Percentiles rank a stretch among this genome's conserved stretches.
Conservation (phyloP, 2,329 filamentous ascomycete species). For the Neurospora crassa region DNA sequence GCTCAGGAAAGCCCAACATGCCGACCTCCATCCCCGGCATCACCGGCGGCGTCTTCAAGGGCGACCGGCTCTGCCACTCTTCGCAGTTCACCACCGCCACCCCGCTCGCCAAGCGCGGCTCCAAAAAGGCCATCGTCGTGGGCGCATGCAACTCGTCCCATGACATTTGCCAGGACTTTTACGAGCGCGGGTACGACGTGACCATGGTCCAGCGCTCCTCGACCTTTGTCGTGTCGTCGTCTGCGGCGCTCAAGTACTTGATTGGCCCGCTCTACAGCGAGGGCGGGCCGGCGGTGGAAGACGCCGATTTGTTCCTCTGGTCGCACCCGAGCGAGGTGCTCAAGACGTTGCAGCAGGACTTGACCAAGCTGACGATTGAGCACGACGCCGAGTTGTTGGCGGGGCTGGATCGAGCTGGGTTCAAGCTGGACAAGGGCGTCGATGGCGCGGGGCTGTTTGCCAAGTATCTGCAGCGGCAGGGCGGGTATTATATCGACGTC, state of each 20-base stretch:
- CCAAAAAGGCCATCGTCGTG: slow-evolving; percentile 53
- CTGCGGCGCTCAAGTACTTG: slow-evolving; percentile 40
- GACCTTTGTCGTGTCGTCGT: slow-evolving; percentile 53
- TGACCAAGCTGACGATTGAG: slow-evolving; percentile 24
- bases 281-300: slow-evolving; percentile 49
- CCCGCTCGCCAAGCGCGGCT: slow-evolving; percentile 17
- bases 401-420: slow-evolving; percentile 46
- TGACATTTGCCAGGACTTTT: slow-evolving; percentile 60
- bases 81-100: slow-evolving; percentile 47
- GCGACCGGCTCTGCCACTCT: slow-evolving; percentile 52
- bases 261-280: slow-evolving; percentile 43
- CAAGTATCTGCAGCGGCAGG: slow-evolving; percentile 57
- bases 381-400: slow-evolving; percentile 30
- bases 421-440: slow-evolving; percentile 49
- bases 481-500: slow-evolving; percentile 64
- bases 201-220: slow-evolving; percentile 61
- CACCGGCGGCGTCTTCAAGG: slow-evolving; percentile 39
- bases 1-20: slow-evolving; percentile 33
- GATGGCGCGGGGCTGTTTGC: slow-evolving; percentile 46
- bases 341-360: slow-evolving; percentile 46
- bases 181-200: slow-evolving; percentile 55
- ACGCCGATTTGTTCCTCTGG: slow-evolving; percentile 53
- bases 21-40: slow-evolving; percentile 27
- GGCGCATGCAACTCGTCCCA: slow-evolving; percentile 61
- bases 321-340: slow-evolving; percentile 48